Base-by-base conservation (phyloP, 1,284 basidiomycete genomes). In the Malassezia sp. region DNA sequence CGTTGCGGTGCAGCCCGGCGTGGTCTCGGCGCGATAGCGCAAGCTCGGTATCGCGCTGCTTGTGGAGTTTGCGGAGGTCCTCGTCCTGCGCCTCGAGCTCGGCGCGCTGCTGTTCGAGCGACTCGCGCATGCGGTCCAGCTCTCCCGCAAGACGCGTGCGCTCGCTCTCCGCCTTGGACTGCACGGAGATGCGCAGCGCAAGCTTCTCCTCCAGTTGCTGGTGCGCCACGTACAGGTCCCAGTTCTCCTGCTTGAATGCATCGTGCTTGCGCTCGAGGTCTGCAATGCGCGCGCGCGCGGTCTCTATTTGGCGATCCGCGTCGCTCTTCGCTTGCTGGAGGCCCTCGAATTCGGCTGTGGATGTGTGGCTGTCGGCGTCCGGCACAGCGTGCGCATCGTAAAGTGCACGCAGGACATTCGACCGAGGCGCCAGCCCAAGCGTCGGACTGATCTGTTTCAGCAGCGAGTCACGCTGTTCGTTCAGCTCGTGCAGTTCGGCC, bases 211-310 rank as follows among this genome's bases (percentile, higher is more conserved):
- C 81, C 20, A 91, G 76, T 54, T 95, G 88, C 70, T 97, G 90
- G 23, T 89, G 76, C 18, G 79, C 79, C 37, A 95, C 85, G 74
- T 96, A 89, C 54, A 96, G 81, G 67, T 95, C 90, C 91, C 91
- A 96, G 71, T 93, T 95, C 73, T 91, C 88, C 72, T 95, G 88
- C 74, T 89, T 90, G 79, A 82, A 90, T 51, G 86, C 85, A 41
- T 77, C 75, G 72, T 54, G 26, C 33, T 35, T 83, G 80, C 76
- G 27, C 40, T 50, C 41, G 7, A 56, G 48, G 20, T 40, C 42
- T 5, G 27, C 28, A 17, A 51, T 38, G 15, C 49, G 53, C 28
- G 36, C 23, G 17, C 30, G 38, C 23, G 39, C 39, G 4, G 45
- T 34, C 11, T 38, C 38, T 11, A 35, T 26, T 33, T 47, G 38